These are phyloP conservation scores for Durusdinium trenchii DNA, from an alignment of 73 alveolate genomes.

Conservation along the genomic window DNA sequence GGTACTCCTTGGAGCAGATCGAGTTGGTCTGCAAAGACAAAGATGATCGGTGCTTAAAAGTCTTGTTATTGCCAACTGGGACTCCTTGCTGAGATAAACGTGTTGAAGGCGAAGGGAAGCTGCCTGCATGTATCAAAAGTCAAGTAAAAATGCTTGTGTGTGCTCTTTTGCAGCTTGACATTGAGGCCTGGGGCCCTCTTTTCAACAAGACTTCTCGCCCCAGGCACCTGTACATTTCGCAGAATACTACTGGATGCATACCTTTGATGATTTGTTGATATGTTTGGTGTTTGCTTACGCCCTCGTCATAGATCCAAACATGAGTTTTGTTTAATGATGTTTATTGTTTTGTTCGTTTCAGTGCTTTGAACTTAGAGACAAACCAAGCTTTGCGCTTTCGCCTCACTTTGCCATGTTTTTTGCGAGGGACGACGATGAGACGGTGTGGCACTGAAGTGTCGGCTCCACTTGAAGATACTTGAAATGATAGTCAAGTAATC, in stretches of 20 bases:
- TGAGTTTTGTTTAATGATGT: neutral
- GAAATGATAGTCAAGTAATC: no score
- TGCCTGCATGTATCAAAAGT: no score
- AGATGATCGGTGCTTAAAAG: constrained; percentile 32
- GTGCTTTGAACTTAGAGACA: neutral
- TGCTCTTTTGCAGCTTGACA: neutral
- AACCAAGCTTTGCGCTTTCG: neutral
- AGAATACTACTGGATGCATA: neutral
- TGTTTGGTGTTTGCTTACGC: neutral
- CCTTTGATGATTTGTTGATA: neutral
- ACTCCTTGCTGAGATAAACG: neutral
- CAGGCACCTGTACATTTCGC: constrained; percentile 1
- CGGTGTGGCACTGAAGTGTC: neutral
- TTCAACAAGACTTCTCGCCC: constrained; percentile 95
- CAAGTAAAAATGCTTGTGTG: no score
- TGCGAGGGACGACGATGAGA: constrained; percentile 48
- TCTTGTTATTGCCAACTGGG: neutral
- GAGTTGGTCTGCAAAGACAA: constrained; percentile 94
- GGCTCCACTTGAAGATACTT: no score
- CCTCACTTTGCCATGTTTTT: neutral
- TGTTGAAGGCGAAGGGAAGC: no score
- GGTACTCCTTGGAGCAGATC: constrained; percentile 92
- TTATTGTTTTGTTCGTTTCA: neutral
- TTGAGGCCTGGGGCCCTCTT: constrained; percentile 84
- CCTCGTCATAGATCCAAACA: neutral